A percentile compares a stretch with the other conserved stretches of the same genome.
Conservation (phyloP, 345 rosid genomes). For the Viola odorata region DNA sequence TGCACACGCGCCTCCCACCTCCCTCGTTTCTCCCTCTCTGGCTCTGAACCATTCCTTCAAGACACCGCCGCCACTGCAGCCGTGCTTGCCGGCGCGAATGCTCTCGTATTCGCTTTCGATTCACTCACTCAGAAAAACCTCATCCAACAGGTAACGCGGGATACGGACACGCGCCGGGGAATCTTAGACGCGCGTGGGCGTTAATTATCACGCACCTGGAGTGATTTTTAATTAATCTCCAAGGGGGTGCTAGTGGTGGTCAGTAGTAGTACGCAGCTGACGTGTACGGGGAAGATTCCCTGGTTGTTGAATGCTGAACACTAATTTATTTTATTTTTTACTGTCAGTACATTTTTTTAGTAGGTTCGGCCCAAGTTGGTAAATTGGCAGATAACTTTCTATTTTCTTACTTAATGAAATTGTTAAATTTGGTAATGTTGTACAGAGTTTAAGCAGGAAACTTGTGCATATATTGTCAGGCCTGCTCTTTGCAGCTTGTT, state of each 20-base stretch:
- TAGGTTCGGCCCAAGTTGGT: too few species aligned
- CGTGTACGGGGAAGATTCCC: background rate
- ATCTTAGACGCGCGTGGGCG: background rate
- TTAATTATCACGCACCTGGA: background rate
- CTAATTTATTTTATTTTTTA: background rate
- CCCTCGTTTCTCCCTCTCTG: constrained; percentile 3
- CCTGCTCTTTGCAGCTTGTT: constrained; percentile 54
- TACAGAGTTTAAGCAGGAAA: constrained; percentile 77
- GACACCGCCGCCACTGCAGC: constrained; percentile 67
- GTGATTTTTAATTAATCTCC: too few species aligned
- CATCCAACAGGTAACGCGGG: constrained; percentile 52
- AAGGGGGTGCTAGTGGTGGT: background rate
- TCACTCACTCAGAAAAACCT: constrained; percentile 50
- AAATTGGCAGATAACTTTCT: background rate
- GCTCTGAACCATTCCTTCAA: constrained; percentile 29
- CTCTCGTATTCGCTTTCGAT: constrained; percentile 60
- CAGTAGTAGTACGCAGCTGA: background rate
- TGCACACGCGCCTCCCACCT: background rate
- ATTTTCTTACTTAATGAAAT: background rate
- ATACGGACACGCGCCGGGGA: background rate
- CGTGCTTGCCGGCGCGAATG: constrained; percentile 68
- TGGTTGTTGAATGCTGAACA: too few species aligned
- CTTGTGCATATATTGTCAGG: constrained; percentile 82
- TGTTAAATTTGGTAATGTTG: background rate
- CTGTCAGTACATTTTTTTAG: background rate